phyloP scores from a whole-genome alignment of 495 filamentous ascomycete genomes.

The Neurospora discreta region DNA sequence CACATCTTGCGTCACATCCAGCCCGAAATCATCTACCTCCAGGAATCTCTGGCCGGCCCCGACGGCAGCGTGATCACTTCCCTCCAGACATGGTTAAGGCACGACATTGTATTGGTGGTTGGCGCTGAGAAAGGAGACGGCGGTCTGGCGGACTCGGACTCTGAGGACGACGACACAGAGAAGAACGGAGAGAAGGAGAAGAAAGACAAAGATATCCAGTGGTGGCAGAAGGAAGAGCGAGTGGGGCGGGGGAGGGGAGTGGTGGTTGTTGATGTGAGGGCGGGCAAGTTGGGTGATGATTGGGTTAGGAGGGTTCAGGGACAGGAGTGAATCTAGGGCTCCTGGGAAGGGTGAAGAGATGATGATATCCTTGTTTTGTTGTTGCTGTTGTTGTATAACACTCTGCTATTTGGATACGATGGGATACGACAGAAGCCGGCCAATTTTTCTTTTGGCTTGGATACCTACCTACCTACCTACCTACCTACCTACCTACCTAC shows the following conservation, averaged over 20 bases:
- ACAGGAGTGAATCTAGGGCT: constrained; percentile 45
- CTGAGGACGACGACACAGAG: constrained; percentile 44
- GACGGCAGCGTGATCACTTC: constrained; percentile 57
- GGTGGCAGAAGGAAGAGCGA: constrained; percentile 75
- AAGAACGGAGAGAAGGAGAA: constrained; percentile 28
- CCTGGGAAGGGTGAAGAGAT: neutral
- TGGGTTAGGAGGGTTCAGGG: constrained; percentile 67
- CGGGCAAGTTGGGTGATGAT: constrained; percentile 57
- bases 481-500: neutral
- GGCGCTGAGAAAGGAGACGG: constrained; percentile 75
- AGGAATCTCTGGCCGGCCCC: constrained; percentile 63
- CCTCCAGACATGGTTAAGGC: constrained; percentile 74
- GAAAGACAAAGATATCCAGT: constrained; percentile 34
- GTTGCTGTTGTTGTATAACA: neutral
- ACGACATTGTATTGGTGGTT: constrained; percentile 69
- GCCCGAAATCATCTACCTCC: constrained; percentile 75
- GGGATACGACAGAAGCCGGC: neutral
- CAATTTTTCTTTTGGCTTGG: neutral
- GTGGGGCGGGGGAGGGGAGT: constrained; percentile 80
- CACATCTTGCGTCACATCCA: constrained; percentile 75
- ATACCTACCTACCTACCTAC: neutral
- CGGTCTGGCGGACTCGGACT: constrained; percentile 82
- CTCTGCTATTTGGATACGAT: neutral
- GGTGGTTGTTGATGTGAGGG: constrained; percentile 68
- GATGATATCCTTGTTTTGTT: constrained; percentile 2